A percentile compares a stretch with the other conserved stretches of the same genome.
Evolutionary conservation across 805 yeast species (phyloP).

Genomic region (Ogataea allantospora): DNA sequence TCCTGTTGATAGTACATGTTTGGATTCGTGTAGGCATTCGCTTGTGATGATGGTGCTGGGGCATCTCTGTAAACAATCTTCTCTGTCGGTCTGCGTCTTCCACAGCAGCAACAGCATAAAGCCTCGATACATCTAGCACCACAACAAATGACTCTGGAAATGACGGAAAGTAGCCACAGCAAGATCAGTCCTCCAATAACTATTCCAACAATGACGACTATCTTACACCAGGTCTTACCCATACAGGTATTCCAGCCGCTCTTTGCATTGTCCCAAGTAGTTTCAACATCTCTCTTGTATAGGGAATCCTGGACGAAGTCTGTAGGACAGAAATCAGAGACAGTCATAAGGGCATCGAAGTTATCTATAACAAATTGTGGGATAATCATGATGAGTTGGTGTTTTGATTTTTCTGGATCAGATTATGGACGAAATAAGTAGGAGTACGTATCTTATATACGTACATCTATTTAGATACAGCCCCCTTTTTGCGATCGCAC

Average conservation of each 20-base stretch:
- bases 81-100: conserved; percentile 16
- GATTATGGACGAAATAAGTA: not conserved
- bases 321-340: conserved; percentile 23
- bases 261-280: conserved; percentile 13
- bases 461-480: conserved; percentile 6
- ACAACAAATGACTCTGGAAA: conserved; percentile 56
- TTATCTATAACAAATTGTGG: conserved; percentile 23
- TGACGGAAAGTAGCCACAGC: conserved; percentile 54
- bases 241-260: conserved; percentile 71
- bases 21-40: conserved; percentile 29
- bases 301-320: conserved; percentile 14
- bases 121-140: conserved; percentile 54
- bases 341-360: conserved; percentile 12
- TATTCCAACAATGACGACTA: conserved; percentile 73
- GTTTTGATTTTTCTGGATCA: not conserved
- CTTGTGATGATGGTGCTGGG: conserved; percentile 23
- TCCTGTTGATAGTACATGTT: conserved; percentile 32
- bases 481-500: conserved; percentile 13
- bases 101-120: conserved; percentile 49
- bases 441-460: not conserved
- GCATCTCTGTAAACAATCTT: conserved; percentile 17
- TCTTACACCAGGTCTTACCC: conserved; percentile 73
- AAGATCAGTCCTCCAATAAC: conserved; percentile 52
- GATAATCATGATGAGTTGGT: conserved; percentile 15
- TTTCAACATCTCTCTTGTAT: conserved; percentile 17